Evolutionary conservation across 768 basidiomycete genomes (phyloP).

Genomic region (Mycena rosella): DNA sequence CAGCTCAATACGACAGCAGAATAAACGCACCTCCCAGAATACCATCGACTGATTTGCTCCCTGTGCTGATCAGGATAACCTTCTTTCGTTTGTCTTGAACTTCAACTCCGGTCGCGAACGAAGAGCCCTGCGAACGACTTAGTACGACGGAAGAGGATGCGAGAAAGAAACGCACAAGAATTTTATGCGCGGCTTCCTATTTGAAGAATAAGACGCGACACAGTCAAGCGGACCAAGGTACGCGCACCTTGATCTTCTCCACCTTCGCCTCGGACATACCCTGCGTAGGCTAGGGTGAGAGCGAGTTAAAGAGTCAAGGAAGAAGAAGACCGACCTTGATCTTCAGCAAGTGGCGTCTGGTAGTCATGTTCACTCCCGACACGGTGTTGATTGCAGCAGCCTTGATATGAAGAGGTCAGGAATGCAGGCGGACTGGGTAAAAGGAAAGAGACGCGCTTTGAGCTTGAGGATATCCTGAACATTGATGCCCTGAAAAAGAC

Average conservation of each 20-base stretch:
- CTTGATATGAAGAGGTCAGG: conserved; percentile 50
- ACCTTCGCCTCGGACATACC: conserved; percentile 98
- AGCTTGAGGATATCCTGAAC: conserved; percentile 96
- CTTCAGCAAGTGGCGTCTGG: conserved; percentile 89
- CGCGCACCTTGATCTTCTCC: conserved; percentile 89
- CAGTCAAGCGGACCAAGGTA: neutral
- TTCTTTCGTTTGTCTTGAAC: conserved; percentile 88
- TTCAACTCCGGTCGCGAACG: conserved; percentile 92
- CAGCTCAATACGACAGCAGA: neutral
- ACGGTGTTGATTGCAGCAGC: conserved; percentile 86
- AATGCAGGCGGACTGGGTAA: conserved; percentile 15
- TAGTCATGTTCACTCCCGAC: conserved; percentile 92
- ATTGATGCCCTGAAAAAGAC: conserved; percentile 82
- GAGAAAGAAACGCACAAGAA: conserved; percentile 64
- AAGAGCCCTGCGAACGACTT: conserved; percentile 73
- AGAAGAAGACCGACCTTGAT: conserved; percentile 75
- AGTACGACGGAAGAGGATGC: conserved; percentile 4
- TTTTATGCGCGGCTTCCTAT: conserved; percentile 92
- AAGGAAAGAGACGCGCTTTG: conserved; percentile 63
- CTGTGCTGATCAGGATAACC: conserved; percentile 89
- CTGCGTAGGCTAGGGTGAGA: conserved; percentile 51
- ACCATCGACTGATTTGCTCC: conserved; percentile 90
- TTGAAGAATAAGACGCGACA: conserved; percentile 7
- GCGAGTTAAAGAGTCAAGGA: conserved; percentile 23
- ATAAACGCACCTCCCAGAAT: conserved; percentile 83